These are phyloP conservation scores for Eurotiales sp. DNA, from an alignment of 2,329 filamentous ascomycete species.

Conservation along the genomic window DNA sequence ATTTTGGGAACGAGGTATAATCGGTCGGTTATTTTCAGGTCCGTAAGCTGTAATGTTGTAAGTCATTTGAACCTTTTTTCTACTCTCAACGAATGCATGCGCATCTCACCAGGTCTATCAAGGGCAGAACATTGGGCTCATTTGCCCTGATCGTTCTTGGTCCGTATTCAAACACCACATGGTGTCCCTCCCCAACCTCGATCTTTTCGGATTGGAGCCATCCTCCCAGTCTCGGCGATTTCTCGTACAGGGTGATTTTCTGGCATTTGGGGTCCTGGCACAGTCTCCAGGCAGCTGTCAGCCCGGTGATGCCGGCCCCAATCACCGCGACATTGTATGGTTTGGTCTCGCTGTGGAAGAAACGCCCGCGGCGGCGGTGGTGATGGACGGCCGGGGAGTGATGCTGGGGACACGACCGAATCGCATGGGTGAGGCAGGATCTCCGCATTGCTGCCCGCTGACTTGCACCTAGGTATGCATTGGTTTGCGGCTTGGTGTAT, in stretches of 20 bases:
- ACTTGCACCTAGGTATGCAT: constrained; percentile 5
- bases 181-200: constrained; percentile 54
- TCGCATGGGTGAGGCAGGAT: constrained; percentile 22
- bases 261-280: constrained; percentile 62
- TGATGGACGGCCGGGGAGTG: not conserved
- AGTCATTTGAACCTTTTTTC: too few species aligned
- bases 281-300: constrained; percentile 74
- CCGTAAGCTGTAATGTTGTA: constrained; percentile 51
- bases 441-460: constrained; percentile 14
- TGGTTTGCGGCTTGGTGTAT: not conserved
- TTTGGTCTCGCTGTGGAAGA: constrained; percentile 21
- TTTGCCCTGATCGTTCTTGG: constrained; percentile 68
- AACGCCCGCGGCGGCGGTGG: constrained; percentile 1
- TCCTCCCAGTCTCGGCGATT: constrained; percentile 66
- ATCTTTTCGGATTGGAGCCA: constrained; percentile 72
- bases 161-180: constrained; percentile 77
- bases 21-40: constrained; percentile 55
- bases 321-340: constrained; percentile 60
- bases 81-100: not conserved
- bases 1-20: constrained; percentile 52
- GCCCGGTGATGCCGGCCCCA: constrained; percentile 78
- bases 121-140: constrained; percentile 58
- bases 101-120: constrained; percentile 63
- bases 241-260: constrained; percentile 79
- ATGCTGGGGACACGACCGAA: constrained; percentile 16